Conservation (phyloP, 441 rosid genomes). For the Francoa sonchifolia region DNA sequence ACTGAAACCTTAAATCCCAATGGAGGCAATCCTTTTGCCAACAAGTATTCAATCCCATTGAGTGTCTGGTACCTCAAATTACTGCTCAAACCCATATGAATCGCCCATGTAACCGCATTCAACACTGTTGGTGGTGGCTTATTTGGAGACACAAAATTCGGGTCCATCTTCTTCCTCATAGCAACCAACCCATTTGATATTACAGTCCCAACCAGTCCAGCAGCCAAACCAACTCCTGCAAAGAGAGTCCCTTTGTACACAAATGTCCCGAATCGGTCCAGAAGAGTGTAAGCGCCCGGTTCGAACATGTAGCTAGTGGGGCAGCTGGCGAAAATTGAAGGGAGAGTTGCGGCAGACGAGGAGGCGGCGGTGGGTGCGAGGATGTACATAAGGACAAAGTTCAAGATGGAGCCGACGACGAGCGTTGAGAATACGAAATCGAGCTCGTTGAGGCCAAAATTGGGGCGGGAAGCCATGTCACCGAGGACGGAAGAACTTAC, state of each 20-base stretch:
- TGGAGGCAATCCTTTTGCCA: constrained; percentile 35
- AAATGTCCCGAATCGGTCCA: constrained; percentile 58
- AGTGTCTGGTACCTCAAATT: constrained; percentile 84
- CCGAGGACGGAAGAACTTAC: constrained; percentile 77
- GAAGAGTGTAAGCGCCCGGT: constrained; percentile 37
- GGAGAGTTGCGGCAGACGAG: constrained; percentile 28
- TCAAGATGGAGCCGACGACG: constrained; percentile 73
- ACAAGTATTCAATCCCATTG: constrained; percentile 45
- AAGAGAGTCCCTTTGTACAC: constrained; percentile 68
- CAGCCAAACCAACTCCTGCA: constrained; percentile 82
- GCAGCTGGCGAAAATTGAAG: constrained; percentile 53
- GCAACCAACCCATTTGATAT: constrained; percentile 70
- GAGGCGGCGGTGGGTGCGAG: constrained; percentile 58
- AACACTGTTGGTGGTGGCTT: constrained; percentile 82
- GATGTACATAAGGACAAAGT: constrained; percentile 87
- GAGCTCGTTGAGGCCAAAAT: constrained; percentile 85
- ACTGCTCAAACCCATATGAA: constrained; percentile 89
- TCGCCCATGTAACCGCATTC: constrained; percentile 81
- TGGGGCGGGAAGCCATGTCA: constrained; percentile 95
- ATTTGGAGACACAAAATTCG: constrained; percentile 72
- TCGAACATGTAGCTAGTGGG: constrained; percentile 83
- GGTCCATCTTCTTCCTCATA: constrained; percentile 94
- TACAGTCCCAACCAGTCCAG: constrained; percentile 81
- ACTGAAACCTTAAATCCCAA: constrained; percentile 71
- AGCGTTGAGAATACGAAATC: constrained; percentile 91